These are phyloP conservation scores for Stemphylium beticola DNA, from an alignment of 2,329 filamentous ascomycete species.

Conservation along the genomic window DNA sequence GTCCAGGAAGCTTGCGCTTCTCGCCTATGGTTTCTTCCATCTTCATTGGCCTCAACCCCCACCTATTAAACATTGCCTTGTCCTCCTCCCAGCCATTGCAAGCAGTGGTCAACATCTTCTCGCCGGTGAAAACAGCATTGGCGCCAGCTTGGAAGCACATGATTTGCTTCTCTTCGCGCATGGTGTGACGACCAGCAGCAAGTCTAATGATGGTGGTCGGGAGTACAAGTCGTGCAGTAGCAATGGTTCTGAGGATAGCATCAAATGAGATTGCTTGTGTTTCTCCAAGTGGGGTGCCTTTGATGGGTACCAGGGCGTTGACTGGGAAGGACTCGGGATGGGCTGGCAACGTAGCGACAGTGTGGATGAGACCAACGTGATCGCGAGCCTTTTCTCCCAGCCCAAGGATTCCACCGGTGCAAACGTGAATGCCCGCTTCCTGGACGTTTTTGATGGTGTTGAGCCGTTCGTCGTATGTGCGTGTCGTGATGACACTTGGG, in stretches of 20 bases:
- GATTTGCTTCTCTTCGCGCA: slow-evolving; percentile 88
- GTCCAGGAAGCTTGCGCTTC: slow-evolving; percentile 28
- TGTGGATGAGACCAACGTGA: slow-evolving; percentile 82
- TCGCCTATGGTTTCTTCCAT: slow-evolving; percentile 45
- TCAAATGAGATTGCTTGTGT: slow-evolving; percentile 75
- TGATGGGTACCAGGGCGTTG: slow-evolving; percentile 89
- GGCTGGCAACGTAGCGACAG: slow-evolving; percentile 76
- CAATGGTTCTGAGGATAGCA: slow-evolving; percentile 79
- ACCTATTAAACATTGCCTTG: slow-evolving; percentile 78
- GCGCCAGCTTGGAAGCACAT: slow-evolving; percentile 89
- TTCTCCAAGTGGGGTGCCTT: slow-evolving; percentile 84
- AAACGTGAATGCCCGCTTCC: slow-evolving; percentile 87
- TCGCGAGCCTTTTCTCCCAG: slow-evolving; percentile 80
- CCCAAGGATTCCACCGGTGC: slow-evolving; percentile 86
- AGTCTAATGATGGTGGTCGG: slow-evolving; percentile 85
- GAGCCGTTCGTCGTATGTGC: slow-evolving; percentile 85
- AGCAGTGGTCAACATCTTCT: slow-evolving; percentile 94
- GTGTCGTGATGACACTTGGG: slow-evolving; percentile 82
- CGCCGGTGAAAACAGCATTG: slow-evolving; percentile 93
- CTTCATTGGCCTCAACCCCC: slow-evolving; percentile 80
- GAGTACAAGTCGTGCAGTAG: slow-evolving; percentile 82
- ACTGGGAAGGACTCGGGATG: slow-evolving; percentile 93
- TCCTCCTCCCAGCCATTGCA: slow-evolving; percentile 93
- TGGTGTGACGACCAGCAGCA: slow-evolving; percentile 81
- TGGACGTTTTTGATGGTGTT: slow-evolving; percentile 80